Conservation (phyloP, 1,139 yeast species). For the Scheffersomyces segobiensis region DNA sequence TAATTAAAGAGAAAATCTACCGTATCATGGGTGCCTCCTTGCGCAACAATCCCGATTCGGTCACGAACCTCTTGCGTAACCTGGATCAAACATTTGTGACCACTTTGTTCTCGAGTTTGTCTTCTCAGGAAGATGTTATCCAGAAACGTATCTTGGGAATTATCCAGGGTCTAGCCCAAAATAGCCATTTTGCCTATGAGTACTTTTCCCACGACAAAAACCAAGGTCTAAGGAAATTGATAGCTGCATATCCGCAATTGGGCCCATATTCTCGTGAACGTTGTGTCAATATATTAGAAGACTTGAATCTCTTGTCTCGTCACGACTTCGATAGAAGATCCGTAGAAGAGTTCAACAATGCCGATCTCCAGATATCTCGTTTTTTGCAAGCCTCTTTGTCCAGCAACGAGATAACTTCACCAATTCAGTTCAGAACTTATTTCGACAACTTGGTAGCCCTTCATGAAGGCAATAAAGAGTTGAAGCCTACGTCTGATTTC, state of each 20-base stretch:
- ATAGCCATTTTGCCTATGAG: slow-evolving; percentile 24
- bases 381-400: slow-evolving; percentile 32
- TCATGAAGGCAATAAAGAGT: slow-evolving; percentile 23
- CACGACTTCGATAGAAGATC: slow-evolving; percentile 25
- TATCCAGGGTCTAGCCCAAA: slow-evolving; percentile 42
- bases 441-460: slow-evolving; percentile 45
- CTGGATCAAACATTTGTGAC: slow-evolving; percentile 11
- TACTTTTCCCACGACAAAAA: slow-evolving; percentile 21
- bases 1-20: slow-evolving; percentile 44
- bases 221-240: slow-evolving; percentile 25
- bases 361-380: slow-evolving; percentile 27
- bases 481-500: slow-evolving; percentile 37
- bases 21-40: slow-evolving; percentile 58
- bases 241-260: slow-evolving; percentile 28
- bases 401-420: slow-evolving; percentile 23
- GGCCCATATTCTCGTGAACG: slow-evolving; percentile 32
- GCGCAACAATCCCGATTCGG: slow-evolving; percentile 73
- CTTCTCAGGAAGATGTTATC: slow-evolving; percentile 24
- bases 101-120: slow-evolving; percentile 13
- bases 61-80: slow-evolving; percentile 26
- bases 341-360: slow-evolving; percentile 20
- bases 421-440: slow-evolving; percentile 40
- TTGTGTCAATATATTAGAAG: slow-evolving; percentile 42
- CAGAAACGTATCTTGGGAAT: slow-evolving; percentile 53
- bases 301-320: slow-evolving; percentile 22